Evolutionary conservation across 352 stramenopile genomes (phyloP), one percentile per base, ranked within the genome.

Genomic region (Peronospora destructor): DNA sequence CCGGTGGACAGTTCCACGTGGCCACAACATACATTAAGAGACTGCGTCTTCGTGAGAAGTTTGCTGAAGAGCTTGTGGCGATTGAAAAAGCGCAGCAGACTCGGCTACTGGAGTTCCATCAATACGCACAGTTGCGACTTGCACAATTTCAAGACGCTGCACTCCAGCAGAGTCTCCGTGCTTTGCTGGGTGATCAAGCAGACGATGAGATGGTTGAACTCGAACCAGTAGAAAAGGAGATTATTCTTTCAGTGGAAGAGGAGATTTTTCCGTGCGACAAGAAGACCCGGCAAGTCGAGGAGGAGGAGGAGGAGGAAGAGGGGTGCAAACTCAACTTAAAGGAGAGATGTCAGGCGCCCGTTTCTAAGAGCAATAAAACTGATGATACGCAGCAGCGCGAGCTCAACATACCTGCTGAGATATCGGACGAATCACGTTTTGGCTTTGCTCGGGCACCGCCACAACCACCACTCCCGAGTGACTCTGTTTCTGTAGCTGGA

Each of bases 11-110:
- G 48, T 81, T 67, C 44, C 79, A 93, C 40, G 77, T 93, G n/a
- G 82, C 79, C 2, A 56, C 54, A 13, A 76, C 63, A 10, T 93
- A 90, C 59, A 91, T 93, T 45, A 91, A 87, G 49, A 87, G 78
- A 51, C 62, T 90, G 43, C 76, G 77, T 44, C 59, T 93, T 21
- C 71, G 77, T 14, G 71, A 84, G 0, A 41, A 63, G 25, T 93
- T 88, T 56, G 37, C 38, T 2, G 41, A 62, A 1, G 82, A 91
- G n/a, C 59, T 91, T 7, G 64, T 49, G 17, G 40, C 65, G 45
- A 93, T 93, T 17, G 59, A 83, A 38, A 61, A 68, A 29, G 55
- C 71, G n/a, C 66, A 87, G 17, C 65, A 76, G 29, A 59, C 33
- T 35, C 66, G 68, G 28, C 37, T 84, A 21, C 40, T 58, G 0